Percentiles rank a stretch among this genome's conserved stretches.
phyloP scores from a whole-genome alignment of 176 grass and related monocot genomes.

The Eleusine coracana region DNA sequence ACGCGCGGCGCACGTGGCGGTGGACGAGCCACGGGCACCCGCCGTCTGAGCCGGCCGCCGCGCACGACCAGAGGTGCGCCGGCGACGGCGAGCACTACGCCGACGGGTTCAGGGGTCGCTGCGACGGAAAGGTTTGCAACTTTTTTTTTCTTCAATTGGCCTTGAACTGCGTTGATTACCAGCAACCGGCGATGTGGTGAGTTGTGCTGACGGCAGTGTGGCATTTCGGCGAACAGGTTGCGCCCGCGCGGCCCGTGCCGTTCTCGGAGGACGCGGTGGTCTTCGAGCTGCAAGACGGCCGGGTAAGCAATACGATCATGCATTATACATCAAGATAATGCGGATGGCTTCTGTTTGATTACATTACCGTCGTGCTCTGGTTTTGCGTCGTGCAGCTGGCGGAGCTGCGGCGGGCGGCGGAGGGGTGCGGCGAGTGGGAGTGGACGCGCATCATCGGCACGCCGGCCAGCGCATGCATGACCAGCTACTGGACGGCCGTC shows the following conservation, averaged over 20 bases:
- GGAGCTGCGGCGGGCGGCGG: slow-evolving; percentile 66
- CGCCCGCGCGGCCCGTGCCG: slow-evolving; percentile 65
- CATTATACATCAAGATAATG: not conserved
- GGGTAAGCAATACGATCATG: slow-evolving; percentile 46
- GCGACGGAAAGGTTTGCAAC: slow-evolving; percentile 72
- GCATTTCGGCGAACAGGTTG: slow-evolving; percentile 64
- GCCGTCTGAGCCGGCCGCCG: slow-evolving; percentile 8
- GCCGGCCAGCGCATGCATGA: slow-evolving; percentile 80
- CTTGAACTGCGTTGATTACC: not conserved
- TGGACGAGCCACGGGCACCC: slow-evolving; percentile 84
- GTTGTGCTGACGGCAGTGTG: not conserved
- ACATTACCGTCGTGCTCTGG: not conserved
- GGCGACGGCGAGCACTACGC: slow-evolving; percentile 19
- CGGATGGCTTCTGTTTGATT: not conserved
- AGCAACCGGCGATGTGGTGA: not conserved
- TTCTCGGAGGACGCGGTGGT: slow-evolving; percentile 84
- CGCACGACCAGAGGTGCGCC: slow-evolving; percentile 45
- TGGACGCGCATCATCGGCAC: slow-evolving; percentile 82
- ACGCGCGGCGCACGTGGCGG: slow-evolving; percentile 57
- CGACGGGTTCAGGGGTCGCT: slow-evolving; percentile 57
- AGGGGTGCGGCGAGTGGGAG: slow-evolving; percentile 57
- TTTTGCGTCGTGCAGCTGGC: slow-evolving; percentile 62
- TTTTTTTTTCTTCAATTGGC: not conserved
- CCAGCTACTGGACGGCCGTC: slow-evolving; percentile 84
- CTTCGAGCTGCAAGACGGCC: slow-evolving; percentile 85